Conservation (phyloP, 2,329 filamentous ascomycete species). For the Arthrobotrys iridis region DNA sequence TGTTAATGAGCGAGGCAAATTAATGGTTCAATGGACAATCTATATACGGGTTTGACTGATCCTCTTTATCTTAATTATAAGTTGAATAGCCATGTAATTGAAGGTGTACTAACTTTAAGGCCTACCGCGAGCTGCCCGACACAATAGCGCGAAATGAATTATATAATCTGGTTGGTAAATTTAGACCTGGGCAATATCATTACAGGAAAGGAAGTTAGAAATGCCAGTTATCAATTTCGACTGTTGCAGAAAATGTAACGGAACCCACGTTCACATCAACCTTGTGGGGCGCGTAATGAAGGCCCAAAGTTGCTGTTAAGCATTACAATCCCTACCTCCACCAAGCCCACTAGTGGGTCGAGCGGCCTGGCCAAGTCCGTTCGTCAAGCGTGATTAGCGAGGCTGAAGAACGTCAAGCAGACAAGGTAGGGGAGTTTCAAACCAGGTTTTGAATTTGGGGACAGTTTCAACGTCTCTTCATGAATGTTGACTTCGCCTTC, state of each 20-base stretch:
- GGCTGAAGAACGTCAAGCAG: conserved; percentile 8
- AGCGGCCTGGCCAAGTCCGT: background rate
- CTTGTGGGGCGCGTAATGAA: conserved; percentile 2
- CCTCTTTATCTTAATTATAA: too few relatives aligned
- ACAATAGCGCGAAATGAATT: background rate
- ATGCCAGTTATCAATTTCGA: conserved; percentile 9
- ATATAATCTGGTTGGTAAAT: conserved; percentile 1
- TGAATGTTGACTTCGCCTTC: background rate
- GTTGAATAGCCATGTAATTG: too few relatives aligned
- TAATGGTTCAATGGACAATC: too few relatives aligned
- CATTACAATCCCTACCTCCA: background rate
- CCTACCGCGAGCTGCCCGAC: background rate
- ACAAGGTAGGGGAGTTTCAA: conserved; percentile 11
- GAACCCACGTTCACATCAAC: conserved; percentile 3
- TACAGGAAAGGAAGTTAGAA: conserved; percentile 11
- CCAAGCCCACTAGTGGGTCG: conserved; percentile 5
- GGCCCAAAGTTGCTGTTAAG: conserved; percentile 8
- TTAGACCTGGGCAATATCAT: background rate
- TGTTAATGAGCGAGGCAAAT: too few relatives aligned
- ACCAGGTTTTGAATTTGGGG: conserved; percentile 23
- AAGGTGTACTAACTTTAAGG: too few relatives aligned
- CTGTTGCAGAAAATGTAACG: conserved; percentile 9
- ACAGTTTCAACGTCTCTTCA: conserved; percentile 15
- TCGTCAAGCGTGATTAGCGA: conserved; percentile 21
- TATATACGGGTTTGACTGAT: too few relatives aligned